Conservation (phyloP, 1,284 basidiomycete genomes). For the Sphaerobolus stellatus region DNA sequence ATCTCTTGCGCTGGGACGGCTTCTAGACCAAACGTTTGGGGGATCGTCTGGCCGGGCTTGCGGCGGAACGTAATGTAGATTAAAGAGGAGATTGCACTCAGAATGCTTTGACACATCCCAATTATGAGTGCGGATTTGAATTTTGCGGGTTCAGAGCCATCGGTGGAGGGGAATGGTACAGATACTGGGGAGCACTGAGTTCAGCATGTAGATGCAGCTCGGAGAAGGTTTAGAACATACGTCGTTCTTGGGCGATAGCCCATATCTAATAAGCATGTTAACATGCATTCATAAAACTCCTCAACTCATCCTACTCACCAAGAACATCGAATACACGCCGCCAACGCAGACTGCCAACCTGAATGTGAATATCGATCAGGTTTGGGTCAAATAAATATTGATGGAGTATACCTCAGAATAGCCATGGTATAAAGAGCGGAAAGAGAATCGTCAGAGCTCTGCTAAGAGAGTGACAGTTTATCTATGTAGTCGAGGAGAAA, state of each 20-base stretch:
- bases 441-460: too few relatives aligned
- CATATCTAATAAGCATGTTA: conserved; percentile 53
- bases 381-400: background rate
- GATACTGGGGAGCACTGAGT: conserved; percentile 54
- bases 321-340: conserved; percentile 79
- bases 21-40: conserved; percentile 58
- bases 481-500: too few relatives aligned
- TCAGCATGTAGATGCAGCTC: conserved; percentile 7
- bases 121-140: conserved; percentile 89
- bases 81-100: conserved; percentile 78
- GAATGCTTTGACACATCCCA: conserved; percentile 82
- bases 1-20: conserved; percentile 20
- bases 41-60: conserved; percentile 50
- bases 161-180: conserved; percentile 73
- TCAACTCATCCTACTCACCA: conserved; percentile 46
- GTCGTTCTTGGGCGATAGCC: conserved; percentile 89
- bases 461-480: too few relatives aligned
- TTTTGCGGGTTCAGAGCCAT: conserved; percentile 64
- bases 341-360: conserved; percentile 65
- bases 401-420: background rate
- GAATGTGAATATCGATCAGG: background rate
- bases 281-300: conserved; percentile 1
- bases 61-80: conserved; percentile 75
- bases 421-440: background rate
- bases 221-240: conserved; percentile 48